Base-by-base conservation (phyloP, 805 yeast genomes). In the Saturnispora sekii region DNA sequence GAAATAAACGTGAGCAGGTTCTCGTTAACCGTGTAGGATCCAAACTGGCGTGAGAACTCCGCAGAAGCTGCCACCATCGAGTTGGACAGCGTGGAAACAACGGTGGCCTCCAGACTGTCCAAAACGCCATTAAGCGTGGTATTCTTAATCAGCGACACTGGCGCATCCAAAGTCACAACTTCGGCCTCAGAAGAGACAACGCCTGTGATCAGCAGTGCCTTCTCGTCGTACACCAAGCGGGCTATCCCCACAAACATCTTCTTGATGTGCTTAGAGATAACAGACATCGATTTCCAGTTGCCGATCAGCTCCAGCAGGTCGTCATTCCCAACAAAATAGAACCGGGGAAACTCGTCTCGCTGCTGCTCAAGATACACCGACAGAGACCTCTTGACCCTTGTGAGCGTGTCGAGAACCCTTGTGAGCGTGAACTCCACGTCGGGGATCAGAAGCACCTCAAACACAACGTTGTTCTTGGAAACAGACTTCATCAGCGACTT, bases 321-420 rank as follows among this genome's bases (percentile, higher is more conserved):
- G 48, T 88, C 96, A 58, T 90, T 90, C 5, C 97, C 96, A 26
- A 90, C 65, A 57, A 90, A 89, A 55, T 81, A 88, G 45, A 88
- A 81, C 39, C 97, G 69, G 1, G 96, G 89, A 54, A 83, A 90
- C 1, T 69, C 48, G 35, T 74, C 81, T 50, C 97, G 66, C 57
- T 89, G 95, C 33, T 73, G 74, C 53, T 89, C 97, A 30, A 90
- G 65, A 57, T 79, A 90, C 8, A 85, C 90, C 10, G 79, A 69
- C 11, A 90, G 66, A 0, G 96, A 80, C 43, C 71, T 74, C 38
- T 79, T 72, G 1, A 86, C 73, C 50, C 70, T 76, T 5, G 51
- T 53, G 29, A 89, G 65, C n/a, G 81, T 70, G 0, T 78, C 84
- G 4, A 69, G 55, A 2, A 77, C 54, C 36, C 78, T 72, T 5